phyloP scores from a whole-genome alignment of 1,284 basidiomycete genomes.

The Neolentinus lepideus region DNA sequence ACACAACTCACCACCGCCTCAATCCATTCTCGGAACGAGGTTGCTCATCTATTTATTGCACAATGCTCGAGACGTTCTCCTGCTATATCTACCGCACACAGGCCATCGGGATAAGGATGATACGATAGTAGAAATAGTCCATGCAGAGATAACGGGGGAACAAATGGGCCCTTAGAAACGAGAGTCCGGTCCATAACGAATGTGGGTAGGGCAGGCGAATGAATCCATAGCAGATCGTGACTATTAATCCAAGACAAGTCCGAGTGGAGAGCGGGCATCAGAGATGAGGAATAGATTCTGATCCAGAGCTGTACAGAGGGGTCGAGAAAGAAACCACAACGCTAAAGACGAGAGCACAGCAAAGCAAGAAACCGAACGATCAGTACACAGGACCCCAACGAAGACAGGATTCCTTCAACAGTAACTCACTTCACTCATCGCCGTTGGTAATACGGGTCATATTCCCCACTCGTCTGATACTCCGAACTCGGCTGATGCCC shows the following conservation, averaged over 20 bases:
- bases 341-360: not conserved
- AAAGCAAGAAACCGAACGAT: not conserved
- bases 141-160: not conserved
- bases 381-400: not conserved
- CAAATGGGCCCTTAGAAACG: not conserved
- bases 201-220: not conserved
- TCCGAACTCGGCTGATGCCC: no score
- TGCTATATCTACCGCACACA: not conserved
- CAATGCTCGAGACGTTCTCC: not conserved
- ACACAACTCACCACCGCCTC: no score
- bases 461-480: not conserved
- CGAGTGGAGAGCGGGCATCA: not conserved
- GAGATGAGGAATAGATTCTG: not conserved
- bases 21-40: no score
- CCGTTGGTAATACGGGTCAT: slow-evolving; percentile 2
- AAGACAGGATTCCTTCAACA: not conserved
- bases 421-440: not conserved
- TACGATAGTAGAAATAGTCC: not conserved
- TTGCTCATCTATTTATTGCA: not conserved
- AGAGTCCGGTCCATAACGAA: not conserved
- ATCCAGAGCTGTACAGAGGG: not conserved
- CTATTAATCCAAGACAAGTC: not conserved
- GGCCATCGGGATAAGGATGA: not conserved
- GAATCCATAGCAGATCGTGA: not conserved
- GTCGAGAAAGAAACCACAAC: not conserved